Conservation (phyloP, 164 flowering plant genomes). For the Cinnamomum micranthum region DNA sequence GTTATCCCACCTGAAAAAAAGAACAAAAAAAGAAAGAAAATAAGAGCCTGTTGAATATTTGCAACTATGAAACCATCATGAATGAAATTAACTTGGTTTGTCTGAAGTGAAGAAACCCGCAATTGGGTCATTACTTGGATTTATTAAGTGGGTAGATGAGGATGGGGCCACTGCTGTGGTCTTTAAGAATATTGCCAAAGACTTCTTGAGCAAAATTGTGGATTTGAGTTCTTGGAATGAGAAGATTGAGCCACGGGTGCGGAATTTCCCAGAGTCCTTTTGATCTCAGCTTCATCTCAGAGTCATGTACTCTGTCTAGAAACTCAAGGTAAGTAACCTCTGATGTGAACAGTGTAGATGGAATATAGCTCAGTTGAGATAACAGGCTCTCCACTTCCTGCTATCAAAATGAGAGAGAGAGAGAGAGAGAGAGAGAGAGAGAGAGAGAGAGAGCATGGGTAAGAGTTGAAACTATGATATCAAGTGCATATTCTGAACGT, state of each 20-base stretch:
- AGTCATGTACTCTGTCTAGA: constrained; percentile 76
- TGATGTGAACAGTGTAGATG: constrained; percentile 59
- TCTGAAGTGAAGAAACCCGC: background rate
- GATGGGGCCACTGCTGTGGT: constrained; percentile 73
- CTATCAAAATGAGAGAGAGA: too few species aligned
- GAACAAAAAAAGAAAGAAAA: too few species aligned
- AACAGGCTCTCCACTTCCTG: constrained; percentile 59
- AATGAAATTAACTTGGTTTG: background rate
- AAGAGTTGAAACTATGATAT: background rate
- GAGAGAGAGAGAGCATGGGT: background rate
- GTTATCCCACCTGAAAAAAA: constrained; percentile 63
- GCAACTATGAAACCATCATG: background rate
- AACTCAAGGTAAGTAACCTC: constrained; percentile 78
- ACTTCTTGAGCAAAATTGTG: constrained; percentile 59
- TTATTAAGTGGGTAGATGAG: constrained; percentile 84
- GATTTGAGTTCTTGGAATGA: constrained; percentile 67
- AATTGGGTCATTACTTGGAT: constrained; percentile 48
- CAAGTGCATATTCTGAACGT: background rate
- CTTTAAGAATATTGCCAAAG: constrained; percentile 70
- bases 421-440: background rate
- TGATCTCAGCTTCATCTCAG: constrained; percentile 63
- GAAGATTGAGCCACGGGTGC: constrained; percentile 95
- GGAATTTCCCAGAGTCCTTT: constrained; percentile 89
- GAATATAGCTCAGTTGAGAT: constrained; percentile 58
- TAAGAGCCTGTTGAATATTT: background rate